These are phyloP conservation scores for Saccharomyces hybrid DNA, from an alignment of 1,139 yeast genomes.

Conservation along the genomic window DNA sequence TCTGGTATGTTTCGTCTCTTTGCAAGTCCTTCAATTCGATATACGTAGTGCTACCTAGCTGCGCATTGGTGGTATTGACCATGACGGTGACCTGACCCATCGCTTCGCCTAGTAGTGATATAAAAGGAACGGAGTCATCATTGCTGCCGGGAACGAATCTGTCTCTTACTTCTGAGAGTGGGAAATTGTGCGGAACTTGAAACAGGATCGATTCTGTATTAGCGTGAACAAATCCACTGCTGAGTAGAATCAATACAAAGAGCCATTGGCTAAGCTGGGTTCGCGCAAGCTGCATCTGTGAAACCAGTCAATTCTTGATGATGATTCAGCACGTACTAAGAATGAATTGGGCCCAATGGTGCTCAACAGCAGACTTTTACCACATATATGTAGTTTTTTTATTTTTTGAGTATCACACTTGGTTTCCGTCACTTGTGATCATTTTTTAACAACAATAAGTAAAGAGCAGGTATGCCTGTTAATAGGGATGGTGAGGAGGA, in stretches of 20 bases:
- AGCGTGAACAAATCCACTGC: not conserved
- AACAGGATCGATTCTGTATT: constrained; percentile 5
- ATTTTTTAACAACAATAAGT: not conserved
- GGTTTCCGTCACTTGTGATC: not conserved
- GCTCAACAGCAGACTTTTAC: too few relatives aligned
- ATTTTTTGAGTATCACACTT: not conserved
- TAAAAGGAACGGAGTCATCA: not conserved
- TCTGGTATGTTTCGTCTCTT: constrained; percentile 9
- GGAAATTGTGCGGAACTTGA: constrained; percentile 2
- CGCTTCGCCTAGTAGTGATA: not conserved
- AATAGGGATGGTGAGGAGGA: not conserved
- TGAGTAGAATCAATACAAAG: not conserved
- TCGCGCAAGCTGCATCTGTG: too few relatives aligned
- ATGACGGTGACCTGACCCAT: not conserved
- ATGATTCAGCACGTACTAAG: too few relatives aligned
- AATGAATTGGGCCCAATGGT: too few relatives aligned
- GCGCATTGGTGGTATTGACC: not conserved
- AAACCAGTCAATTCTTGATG: too few relatives aligned
- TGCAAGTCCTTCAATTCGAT: constrained; percentile 10
- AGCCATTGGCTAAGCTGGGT: too few relatives aligned
- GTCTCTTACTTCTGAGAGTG: not conserved
- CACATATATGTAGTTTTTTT: not conserved
- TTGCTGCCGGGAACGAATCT: not conserved
- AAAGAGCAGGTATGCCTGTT: too few relatives aligned
- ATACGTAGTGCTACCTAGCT: constrained; percentile 2